These are phyloP conservation scores for Psidium guajava DNA, from an alignment of 345 rosid genomes.

Conservation along the genomic window DNA sequence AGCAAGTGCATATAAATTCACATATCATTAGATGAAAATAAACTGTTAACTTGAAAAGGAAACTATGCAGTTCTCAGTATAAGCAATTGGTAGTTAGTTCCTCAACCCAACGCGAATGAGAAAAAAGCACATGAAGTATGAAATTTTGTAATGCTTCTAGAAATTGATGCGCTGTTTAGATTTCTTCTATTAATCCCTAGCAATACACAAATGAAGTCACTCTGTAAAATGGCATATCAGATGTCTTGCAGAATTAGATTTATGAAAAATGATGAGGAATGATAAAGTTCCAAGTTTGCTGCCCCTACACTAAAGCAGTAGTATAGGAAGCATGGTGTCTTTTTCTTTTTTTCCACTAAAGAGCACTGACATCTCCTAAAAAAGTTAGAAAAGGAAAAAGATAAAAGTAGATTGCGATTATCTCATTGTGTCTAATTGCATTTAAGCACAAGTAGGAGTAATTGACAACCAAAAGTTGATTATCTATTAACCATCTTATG, in stretches of 20 bases:
- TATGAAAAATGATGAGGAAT: background rate
- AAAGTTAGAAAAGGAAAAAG: background rate
- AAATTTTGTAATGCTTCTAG: background rate
- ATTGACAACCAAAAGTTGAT: background rate
- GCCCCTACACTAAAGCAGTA: background rate
- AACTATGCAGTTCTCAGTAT: background rate
- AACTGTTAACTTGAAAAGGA: background rate
- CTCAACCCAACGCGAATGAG: background rate
- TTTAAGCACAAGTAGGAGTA: background rate
- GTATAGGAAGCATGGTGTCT: background rate
- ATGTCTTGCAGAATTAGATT: background rate
- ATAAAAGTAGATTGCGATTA: background rate
- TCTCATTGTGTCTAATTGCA: background rate
- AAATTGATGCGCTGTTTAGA: background rate
- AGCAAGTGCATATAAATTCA: background rate
- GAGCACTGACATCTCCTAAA: background rate
- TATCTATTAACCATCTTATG: background rate
- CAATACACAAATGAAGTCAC: background rate
- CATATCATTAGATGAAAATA: background rate
- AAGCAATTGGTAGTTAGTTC: background rate
- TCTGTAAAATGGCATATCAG: background rate
- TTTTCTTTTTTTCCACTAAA: background rate
- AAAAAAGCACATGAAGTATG: background rate
- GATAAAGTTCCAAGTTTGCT: background rate
- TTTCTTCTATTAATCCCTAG: background rate